These are phyloP conservation scores for Mallotus nudiflorus DNA, from an alignment of 345 rosid species.

Conservation along the genomic window DNA sequence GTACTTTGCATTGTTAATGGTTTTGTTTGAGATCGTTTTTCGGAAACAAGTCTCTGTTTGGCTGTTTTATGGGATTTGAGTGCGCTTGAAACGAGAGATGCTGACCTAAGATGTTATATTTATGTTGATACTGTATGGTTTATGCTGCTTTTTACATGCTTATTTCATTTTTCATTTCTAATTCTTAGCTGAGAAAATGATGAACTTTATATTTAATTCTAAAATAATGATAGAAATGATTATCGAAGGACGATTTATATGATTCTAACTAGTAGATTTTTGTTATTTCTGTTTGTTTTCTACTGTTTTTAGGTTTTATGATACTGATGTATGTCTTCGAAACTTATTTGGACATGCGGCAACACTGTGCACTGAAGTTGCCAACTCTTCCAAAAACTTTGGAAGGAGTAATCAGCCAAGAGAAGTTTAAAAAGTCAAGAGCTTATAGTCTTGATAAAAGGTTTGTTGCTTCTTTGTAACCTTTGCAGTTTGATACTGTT, in stretches of 20 bases:
- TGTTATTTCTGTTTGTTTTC: background rate
- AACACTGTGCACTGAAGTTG: slow-evolving; percentile 75
- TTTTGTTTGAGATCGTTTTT: slow-evolving; percentile 8
- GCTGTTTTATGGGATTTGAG: background rate
- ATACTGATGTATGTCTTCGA: slow-evolving; percentile 85
- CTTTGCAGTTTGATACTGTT: background rate
- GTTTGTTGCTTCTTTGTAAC: slow-evolving; percentile 34
- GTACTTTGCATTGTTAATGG: background rate
- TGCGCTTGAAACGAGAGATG: background rate
- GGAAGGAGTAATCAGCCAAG: slow-evolving; percentile 88
- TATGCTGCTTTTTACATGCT: background rate
- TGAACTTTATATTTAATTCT: background rate
- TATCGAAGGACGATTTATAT: background rate
- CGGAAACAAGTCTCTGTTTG: background rate
- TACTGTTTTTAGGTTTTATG: slow-evolving; percentile 75
- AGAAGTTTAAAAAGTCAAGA: slow-evolving; percentile 88
- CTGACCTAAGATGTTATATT: background rate
- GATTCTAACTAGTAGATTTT: background rate
- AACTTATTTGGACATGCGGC: slow-evolving; percentile 82
- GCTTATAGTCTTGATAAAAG: slow-evolving; percentile 98
- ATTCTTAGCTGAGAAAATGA: background rate
- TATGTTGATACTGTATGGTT: background rate
- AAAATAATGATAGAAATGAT: background rate
- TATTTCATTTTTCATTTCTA: background rate
- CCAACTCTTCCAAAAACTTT: slow-evolving; percentile 86